Evolutionary conservation across 805 yeast species (phyloP).

Genomic region (Wickerhamomyces mucosus): DNA sequence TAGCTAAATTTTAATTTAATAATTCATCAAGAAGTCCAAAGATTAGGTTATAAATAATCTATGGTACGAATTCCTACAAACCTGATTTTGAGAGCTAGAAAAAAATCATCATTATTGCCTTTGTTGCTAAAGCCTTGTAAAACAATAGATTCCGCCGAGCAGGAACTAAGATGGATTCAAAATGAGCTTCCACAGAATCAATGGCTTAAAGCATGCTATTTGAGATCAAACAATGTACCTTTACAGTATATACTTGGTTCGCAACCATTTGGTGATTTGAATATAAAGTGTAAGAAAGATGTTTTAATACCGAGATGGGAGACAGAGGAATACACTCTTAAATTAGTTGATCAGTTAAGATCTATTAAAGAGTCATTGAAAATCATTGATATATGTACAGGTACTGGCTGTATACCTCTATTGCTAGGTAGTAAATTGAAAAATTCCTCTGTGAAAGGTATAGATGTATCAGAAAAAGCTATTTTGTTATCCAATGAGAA

Average conservation of each 20-base stretch:
- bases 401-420: slow-evolving; percentile 80
- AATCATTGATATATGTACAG: slow-evolving; percentile 72
- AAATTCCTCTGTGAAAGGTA: slow-evolving; percentile 27
- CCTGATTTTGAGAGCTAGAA: too few species aligned
- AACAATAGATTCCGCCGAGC: slow-evolving; percentile 30
- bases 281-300: slow-evolving; percentile 45
- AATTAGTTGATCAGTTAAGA: slow-evolving; percentile 23
- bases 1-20: too few species aligned
- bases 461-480: slow-evolving; percentile 52
- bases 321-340: slow-evolving; percentile 81
- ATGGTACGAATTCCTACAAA: too few species aligned
- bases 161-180: slow-evolving; percentile 57
- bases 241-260: slow-evolving; percentile 76
- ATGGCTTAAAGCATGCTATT: slow-evolving; percentile 44
- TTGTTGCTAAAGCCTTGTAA: slow-evolving; percentile 12
- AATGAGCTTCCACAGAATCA: slow-evolving; percentile 38
- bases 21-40: too few species aligned
- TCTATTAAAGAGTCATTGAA: slow-evolving; percentile 5
- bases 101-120: slow-evolving; percentile 7
- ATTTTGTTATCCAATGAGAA: slow-evolving; percentile 41
- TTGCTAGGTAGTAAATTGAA: slow-evolving; percentile 28
- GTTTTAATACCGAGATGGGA: slow-evolving; percentile 92
- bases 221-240: slow-evolving; percentile 51
- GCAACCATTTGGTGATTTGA: slow-evolving; percentile 78
- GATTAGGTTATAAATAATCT: too few species aligned